Percentiles rank a stretch among this genome's conserved stretches.
Conservation (phyloP, 169 alveolate genomes). For the Babesia microti region DNA sequence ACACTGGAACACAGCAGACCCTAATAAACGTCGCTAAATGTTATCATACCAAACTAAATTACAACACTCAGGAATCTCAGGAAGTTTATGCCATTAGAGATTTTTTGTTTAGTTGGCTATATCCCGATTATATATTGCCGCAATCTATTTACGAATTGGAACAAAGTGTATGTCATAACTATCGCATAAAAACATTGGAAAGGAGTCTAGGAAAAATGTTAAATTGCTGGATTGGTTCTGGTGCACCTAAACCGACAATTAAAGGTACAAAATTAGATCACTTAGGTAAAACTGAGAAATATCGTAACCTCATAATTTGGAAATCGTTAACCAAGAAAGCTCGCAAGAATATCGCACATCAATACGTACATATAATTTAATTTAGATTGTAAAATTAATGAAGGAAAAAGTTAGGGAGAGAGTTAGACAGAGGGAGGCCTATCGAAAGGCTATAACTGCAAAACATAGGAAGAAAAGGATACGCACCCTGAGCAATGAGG, state of each 20-base stretch:
- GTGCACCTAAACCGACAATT: slow-evolving; percentile 38
- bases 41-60: slow-evolving; percentile 30
- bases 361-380: slow-evolving; percentile 22
- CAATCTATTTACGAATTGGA: slow-evolving; percentile 21
- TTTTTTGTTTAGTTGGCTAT: slow-evolving; percentile 15
- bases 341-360: slow-evolving; percentile 23
- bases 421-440: no score
- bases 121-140: slow-evolving; percentile 19
- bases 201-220: slow-evolving; percentile 25
- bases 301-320: slow-evolving; percentile 25
- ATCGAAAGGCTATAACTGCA: no score
- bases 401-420: no score
- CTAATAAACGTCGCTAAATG: slow-evolving; percentile 25
- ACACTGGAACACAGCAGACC: neutral
- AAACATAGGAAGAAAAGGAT: no score
- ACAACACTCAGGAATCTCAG: slow-evolving; percentile 21
- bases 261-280: no score
- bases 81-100: slow-evolving; percentile 41
- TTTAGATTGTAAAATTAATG: no score
- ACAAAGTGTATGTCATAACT: slow-evolving; percentile 23
- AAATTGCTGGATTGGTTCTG: slow-evolving; percentile 28
- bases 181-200: slow-evolving; percentile 32
- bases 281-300: no score
- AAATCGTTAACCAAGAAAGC: slow-evolving; percentile 20
- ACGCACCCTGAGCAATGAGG: no score